Conservation (phyloP, 306 rosid species). For the Oemleria cerasiformis region DNA sequence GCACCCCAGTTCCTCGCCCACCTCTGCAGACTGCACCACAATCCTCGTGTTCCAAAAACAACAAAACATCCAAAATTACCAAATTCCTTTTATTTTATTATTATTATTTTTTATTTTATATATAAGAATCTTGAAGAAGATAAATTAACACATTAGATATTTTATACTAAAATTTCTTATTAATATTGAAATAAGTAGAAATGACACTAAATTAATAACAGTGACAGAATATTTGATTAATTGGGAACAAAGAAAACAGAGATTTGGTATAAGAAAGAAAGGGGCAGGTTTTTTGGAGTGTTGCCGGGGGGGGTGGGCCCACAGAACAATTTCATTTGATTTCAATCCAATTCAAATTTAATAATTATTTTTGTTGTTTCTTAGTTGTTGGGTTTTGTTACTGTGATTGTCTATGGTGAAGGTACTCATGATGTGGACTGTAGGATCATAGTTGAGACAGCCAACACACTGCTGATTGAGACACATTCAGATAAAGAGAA, state of each 20-base stretch:
- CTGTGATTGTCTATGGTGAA: constrained; percentile 47
- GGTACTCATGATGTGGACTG: constrained; percentile 44
- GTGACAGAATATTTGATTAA: no score
- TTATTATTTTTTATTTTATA: no score
- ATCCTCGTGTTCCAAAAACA: constrained; percentile 40
- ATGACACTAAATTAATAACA: no score
- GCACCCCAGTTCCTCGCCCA: constrained; percentile 16
- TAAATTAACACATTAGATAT: background rate
- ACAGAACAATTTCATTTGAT: background rate
- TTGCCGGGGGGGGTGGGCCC: constrained; percentile 18
- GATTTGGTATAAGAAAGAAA: constrained; percentile 37
- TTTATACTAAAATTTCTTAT: background rate
- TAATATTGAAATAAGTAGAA: background rate
- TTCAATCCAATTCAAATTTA: background rate
- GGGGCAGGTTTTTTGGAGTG: constrained; percentile 19
- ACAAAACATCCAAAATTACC: no score
- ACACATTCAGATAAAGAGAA: constrained; percentile 10
- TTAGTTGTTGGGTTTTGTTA: constrained; percentile 9
- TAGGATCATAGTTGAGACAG: constrained; percentile 50
- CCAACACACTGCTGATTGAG: constrained; percentile 38
- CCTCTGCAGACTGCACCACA: constrained; percentile 22
- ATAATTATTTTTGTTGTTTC: background rate
- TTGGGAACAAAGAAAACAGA: constrained; percentile 20
- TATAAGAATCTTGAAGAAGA: background rate
- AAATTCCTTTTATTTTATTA: no score